A percentile compares a stretch with the other conserved stretches of the same genome.
These are phyloP conservation scores for Xerocomus potaroensis DNA, from an alignment of 768 basidiomycete species.

Conservation along the genomic window DNA sequence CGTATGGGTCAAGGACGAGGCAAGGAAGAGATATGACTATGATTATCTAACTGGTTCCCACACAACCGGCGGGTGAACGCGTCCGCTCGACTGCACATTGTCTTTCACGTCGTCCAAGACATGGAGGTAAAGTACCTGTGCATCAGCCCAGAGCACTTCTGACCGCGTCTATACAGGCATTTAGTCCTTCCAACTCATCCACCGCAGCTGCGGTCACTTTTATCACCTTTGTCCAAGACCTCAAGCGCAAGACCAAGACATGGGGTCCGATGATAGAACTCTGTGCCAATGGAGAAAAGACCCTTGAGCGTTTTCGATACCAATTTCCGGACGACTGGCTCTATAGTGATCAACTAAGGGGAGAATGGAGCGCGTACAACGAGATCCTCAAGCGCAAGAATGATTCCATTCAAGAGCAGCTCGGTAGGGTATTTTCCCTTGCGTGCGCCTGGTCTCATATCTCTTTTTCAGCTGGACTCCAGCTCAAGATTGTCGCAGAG, in stretches of 20 bases:
- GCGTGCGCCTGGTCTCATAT: constrained; percentile 6
- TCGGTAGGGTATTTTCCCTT: constrained; percentile 53
- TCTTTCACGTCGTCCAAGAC: constrained; percentile 20
- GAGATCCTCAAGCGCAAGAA: constrained; percentile 98
- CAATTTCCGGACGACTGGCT: constrained; percentile 98
- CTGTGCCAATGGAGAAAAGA: constrained; percentile 94
- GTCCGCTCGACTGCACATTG: constrained; percentile 4
- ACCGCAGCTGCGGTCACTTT: constrained; percentile 98
- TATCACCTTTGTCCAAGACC: constrained; percentile 98
- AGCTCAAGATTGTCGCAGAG: constrained; percentile 98
- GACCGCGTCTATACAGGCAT: constrained; percentile 39
- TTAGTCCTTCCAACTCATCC: constrained; percentile 80
- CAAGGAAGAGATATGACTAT: neutral
- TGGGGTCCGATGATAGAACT: constrained; percentile 97
- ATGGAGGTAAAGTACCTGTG: constrained; percentile 26
- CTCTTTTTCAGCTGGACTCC: constrained; percentile 71
- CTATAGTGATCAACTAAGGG: constrained; percentile 93
- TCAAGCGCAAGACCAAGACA: constrained; percentile 94
- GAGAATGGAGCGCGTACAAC: constrained; percentile 98
- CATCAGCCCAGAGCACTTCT: neutral
- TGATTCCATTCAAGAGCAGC: constrained; percentile 96
- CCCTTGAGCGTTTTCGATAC: constrained; percentile 93
- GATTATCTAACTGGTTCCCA: constrained; percentile 26
- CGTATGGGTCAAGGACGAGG: constrained; percentile 7
- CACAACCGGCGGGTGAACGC: constrained; percentile 15